Conservation (phyloP, 164 flowering plant genomes). For the Stephania yunnanensis region DNA sequence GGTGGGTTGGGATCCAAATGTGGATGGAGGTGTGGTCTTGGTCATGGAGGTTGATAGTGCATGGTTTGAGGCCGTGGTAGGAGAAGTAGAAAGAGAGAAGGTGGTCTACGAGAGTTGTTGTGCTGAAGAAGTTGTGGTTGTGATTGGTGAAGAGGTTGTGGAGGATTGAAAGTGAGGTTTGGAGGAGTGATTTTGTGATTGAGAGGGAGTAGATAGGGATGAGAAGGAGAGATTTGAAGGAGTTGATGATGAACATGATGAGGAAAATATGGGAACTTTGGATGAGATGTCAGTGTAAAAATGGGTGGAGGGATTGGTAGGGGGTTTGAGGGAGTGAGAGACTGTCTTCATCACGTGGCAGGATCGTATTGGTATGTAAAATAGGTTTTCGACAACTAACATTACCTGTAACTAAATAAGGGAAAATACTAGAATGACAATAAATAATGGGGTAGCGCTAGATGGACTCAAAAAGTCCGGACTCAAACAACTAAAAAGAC, state of each 20-base stretch:
- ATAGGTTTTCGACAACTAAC: too few relatives aligned
- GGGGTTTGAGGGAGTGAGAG: background rate
- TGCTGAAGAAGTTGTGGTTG: constrained; percentile 2
- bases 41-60: constrained; percentile 32
- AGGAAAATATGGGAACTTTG: background rate
- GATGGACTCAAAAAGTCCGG: too few relatives aligned
- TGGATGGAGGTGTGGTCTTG: constrained; percentile 30
- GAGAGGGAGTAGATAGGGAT: background rate
- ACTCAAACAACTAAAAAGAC: too few relatives aligned
- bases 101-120: constrained; percentile 17
- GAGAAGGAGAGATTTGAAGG: background rate
- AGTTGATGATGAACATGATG: background rate
- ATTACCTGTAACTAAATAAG: too few relatives aligned
- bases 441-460: too few relatives aligned
- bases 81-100: constrained; percentile 23
- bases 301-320: background rate
- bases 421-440: too few relatives aligned
- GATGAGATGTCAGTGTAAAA: too few relatives aligned
- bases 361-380: too few relatives aligned
- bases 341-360: too few relatives aligned
- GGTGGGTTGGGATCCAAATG: constrained; percentile 29
- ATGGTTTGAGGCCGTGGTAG: constrained; percentile 26
- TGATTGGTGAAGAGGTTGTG: background rate
- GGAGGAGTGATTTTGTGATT: background rate
- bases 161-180: background rate